Evolutionary conservation across 2,329 filamentous ascomycete species (phyloP).

Genomic region (Xylariaceae sp.): DNA sequence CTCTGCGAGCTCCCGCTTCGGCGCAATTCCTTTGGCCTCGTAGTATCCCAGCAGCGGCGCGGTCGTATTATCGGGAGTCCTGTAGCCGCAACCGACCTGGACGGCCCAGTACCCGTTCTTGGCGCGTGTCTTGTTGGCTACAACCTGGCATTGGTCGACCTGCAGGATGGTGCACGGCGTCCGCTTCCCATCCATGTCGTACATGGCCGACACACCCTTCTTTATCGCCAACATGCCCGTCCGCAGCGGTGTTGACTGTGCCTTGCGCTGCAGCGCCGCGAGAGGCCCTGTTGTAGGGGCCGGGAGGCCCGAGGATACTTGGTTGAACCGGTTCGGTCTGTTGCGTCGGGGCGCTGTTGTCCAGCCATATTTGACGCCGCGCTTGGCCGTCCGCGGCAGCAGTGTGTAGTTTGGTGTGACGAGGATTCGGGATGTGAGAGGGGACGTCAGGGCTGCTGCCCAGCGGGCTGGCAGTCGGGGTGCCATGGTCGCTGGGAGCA

Average conservation of each 20-base stretch:
- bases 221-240: conserved; percentile 83
- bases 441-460: conserved; percentile 38
- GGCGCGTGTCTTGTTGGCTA: conserved; percentile 76
- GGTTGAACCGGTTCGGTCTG: conserved; percentile 59
- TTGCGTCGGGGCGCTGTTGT: conserved; percentile 49
- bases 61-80: conserved; percentile 70
- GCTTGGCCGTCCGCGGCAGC: conserved; percentile 44
- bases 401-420: conserved; percentile 37
- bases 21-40: conserved; percentile 72
- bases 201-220: conserved; percentile 93
- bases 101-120: conserved; percentile 91
- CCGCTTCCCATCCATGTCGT: conserved; percentile 66
- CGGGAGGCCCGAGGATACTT: conserved; percentile 53
- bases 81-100: conserved; percentile 76
- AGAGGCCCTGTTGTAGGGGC: conserved; percentile 54
- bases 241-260: conserved; percentile 59
- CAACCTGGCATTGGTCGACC: conserved; percentile 85
- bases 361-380: conserved; percentile 59
- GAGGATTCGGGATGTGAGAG: conserved; percentile 31
- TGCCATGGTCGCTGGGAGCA: conserved; percentile 39
- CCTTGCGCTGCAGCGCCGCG: conserved; percentile 56
- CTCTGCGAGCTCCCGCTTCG: conserved; percentile 79
- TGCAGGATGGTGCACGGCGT: conserved; percentile 89
- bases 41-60: conserved; percentile 84
- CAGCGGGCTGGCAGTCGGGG: conserved; percentile 44